A percentile compares a stretch with the other conserved stretches of the same genome.
Conservation (phyloP, 1,284 basidiomycete species). For the Puccinia polysora region DNA sequence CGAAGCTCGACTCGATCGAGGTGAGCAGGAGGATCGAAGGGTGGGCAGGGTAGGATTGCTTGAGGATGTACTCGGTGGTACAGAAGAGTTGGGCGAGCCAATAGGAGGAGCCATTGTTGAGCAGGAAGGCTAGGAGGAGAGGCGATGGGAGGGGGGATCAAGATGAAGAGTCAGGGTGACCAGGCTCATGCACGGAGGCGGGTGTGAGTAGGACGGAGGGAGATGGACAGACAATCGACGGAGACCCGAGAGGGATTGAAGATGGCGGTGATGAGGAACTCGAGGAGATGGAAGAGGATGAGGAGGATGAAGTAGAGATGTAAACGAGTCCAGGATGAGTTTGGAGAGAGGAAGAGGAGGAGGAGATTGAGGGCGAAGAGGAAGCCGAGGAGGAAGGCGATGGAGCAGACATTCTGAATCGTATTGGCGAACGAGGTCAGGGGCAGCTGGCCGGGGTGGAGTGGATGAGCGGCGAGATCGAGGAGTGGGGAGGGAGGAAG, state of each 20-base stretch:
- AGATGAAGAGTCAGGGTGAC: neutral
- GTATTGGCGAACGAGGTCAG: conserved; percentile 38
- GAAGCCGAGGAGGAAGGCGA: conserved; percentile 31
- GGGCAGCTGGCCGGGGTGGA: too few relatives aligned
- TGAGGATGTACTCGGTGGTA: neutral
- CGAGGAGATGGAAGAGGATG: conserved; percentile 28
- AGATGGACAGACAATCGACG: conserved; percentile 15
- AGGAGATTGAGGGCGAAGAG: conserved; percentile 4
- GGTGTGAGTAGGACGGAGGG: neutral
- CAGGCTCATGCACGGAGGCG: neutral
- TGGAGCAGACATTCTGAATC: conserved; percentile 27
- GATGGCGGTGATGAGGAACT: conserved; percentile 40
- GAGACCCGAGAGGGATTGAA: conserved; percentile 39
- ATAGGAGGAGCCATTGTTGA: conserved; percentile 35
- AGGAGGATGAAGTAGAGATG: conserved; percentile 12
- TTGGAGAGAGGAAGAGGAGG: neutral
- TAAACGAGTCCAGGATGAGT: neutral
- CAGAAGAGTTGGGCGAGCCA: conserved; percentile 15
- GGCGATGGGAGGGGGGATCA: neutral
- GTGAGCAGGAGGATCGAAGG: neutral
- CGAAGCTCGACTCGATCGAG: neutral
- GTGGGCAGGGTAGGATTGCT: neutral
- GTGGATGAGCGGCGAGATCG: too few relatives aligned
- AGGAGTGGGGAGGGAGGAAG: too few relatives aligned
- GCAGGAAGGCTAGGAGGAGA: conserved; percentile 20